These are phyloP conservation scores for Eutrema yunnanense DNA, from an alignment of 345 rosid genomes.

Conservation along the genomic window DNA sequence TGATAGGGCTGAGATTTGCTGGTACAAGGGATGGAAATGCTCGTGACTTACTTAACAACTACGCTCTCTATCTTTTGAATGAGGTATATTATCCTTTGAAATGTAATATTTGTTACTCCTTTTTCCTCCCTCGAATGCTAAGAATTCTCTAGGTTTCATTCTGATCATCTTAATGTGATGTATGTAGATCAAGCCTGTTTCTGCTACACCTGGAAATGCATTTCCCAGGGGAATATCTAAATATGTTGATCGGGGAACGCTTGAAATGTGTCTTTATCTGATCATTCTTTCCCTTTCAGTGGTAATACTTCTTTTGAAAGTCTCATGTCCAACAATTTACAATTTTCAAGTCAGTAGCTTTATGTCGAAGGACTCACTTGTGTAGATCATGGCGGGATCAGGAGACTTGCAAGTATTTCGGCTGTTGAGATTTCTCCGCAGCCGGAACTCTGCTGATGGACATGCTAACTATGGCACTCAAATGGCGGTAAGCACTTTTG, in stretches of 20 bases:
- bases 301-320: constrained; percentile 36
- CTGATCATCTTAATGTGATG: constrained; percentile 7
- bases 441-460: constrained; percentile 73
- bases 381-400: constrained; percentile 96
- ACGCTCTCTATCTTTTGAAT: constrained; percentile 75
- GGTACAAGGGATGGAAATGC: constrained; percentile 86
- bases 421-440: constrained; percentile 74
- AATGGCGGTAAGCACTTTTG: constrained; percentile 63
- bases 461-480: constrained; percentile 86
- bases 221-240: constrained; percentile 79
- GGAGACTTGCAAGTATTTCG: constrained; percentile 86
- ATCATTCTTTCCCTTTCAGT: constrained; percentile 81
- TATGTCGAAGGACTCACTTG: constrained; percentile 18
- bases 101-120: constrained; percentile 5
- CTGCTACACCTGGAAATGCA: constrained; percentile 36
- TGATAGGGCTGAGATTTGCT: constrained; percentile 85
- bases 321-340: not conserved
- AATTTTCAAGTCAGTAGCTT: constrained; percentile 10
- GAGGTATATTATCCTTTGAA: constrained; percentile 53
- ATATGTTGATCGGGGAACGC: constrained; percentile 82
- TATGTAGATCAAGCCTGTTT: constrained; percentile 81
- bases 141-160: not conserved
- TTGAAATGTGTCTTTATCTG: constrained; percentile 91
- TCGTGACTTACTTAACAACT: constrained; percentile 73
- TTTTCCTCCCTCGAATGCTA: not conserved